Base-by-base conservation (phyloP, 306 rosid species). In the Cucurbita pepo region DNA sequence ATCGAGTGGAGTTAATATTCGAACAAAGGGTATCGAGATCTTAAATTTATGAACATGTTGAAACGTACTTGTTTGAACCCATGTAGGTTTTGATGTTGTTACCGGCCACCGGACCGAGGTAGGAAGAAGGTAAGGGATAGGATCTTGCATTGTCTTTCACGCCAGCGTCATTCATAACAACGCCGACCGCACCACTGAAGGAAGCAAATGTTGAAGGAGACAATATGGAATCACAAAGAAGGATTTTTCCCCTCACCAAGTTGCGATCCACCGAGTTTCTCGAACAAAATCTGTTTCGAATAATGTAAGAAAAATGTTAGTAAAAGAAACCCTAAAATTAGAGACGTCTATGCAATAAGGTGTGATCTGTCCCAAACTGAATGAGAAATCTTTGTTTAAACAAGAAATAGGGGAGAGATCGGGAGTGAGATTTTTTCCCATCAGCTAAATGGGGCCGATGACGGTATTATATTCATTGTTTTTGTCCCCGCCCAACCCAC, bases 171-270 rank as follows among this genome's bases (percentile, higher is more conserved):
- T 66, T 60, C 72, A 81, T 10, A 10, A 88, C 40, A 0, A 77
- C 71, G 3, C 93, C 90, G 6, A 2, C 76, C 0, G 86, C 90
- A 3, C 83, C 84, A 0, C 52, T 73, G 3, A 19, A 47, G 1
- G 44, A 0, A 0, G 76, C 77, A 1, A 75, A 60, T 0, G 4
- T 1, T 1, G 11, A 18, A 1, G 4, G 1, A 0, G 3, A 0
- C 10, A 18, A 2, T 8, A 13, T 0, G 3, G 41, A 18, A 1
- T 79, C 83, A 21, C 95, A 88, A 0, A 88, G 11, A 62, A 88
- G 78, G 21, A 88, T 84, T 52, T 84, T 86, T 9, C 83, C 95
- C 21, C 55, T 74, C 22, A 84, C 80, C 57, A 75, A 72, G 4
- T 69, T 44, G 38, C 18, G 3, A 25, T 84, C 80, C 47, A 88